These are phyloP conservation scores for Hypsizygus ulmarius DNA, from an alignment of 1,284 basidiomycete species.

Conservation along the genomic window DNA sequence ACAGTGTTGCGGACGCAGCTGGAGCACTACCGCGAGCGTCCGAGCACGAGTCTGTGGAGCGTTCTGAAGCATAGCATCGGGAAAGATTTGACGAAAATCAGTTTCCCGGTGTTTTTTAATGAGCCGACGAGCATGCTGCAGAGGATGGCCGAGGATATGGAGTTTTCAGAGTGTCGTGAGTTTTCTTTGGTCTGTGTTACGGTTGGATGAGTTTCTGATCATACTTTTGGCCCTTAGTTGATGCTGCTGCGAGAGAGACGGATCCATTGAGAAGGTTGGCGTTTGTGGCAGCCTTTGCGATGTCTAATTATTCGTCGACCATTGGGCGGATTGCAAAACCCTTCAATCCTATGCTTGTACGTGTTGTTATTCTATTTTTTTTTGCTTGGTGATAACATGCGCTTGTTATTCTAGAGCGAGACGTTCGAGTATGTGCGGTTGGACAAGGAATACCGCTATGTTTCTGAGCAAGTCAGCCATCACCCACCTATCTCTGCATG, in stretches of 20 bases:
- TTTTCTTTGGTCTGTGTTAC: constrained; percentile 12
- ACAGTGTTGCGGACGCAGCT: constrained; percentile 61
- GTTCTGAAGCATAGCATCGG: constrained; percentile 96
- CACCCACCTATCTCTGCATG: constrained; percentile 98
- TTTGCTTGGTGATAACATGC: constrained; percentile 2
- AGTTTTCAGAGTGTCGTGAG: constrained; percentile 90
- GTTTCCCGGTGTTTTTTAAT: constrained; percentile 96
- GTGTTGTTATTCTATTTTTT: constrained; percentile 23
- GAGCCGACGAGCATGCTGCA: constrained; percentile 96
- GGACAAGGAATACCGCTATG: constrained; percentile 88
- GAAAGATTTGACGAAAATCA: constrained; percentile 95
- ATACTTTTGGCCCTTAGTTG: constrained; percentile 48
- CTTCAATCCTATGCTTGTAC: constrained; percentile 87
- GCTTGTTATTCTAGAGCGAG: constrained; percentile 50
- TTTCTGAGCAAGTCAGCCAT: constrained; percentile 95
- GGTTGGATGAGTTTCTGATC: neutral
- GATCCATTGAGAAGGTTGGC: constrained; percentile 86
- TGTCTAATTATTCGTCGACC: constrained; percentile 97
- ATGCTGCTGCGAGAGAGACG: constrained; percentile 75
- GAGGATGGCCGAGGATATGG: constrained; percentile 90
- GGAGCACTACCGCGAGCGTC: constrained; percentile 79
- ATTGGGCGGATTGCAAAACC: constrained; percentile 95
- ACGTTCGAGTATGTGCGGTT: constrained; percentile 93
- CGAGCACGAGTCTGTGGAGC: constrained; percentile 91
- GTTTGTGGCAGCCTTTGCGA: constrained; percentile 95